Evolutionary conservation across 371 early-diverging fungal genomes (phyloP).

Genomic region (Cokeromyces recurvatus): DNA sequence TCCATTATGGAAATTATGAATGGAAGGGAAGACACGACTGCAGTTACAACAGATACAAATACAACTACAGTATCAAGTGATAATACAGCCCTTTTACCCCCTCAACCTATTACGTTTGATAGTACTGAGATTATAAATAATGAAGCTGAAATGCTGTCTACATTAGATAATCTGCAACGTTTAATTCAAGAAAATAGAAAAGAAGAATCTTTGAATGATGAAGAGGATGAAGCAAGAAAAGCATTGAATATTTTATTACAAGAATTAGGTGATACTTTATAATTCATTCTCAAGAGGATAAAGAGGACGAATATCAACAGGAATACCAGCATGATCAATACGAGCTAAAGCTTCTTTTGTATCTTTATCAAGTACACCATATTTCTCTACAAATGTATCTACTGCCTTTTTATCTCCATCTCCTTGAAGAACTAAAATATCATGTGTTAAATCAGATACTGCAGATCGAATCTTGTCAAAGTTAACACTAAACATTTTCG

Average conservation of each 20-base stretch:
- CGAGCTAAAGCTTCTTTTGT: constrained; percentile 53
- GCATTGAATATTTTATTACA: constrained; percentile 13
- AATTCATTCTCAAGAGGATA: constrained; percentile 28
- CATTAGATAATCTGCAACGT: too few relatives aligned
- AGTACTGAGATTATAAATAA: too few relatives aligned
- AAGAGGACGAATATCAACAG: constrained; percentile 48
- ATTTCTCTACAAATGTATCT: constrained; percentile 54
- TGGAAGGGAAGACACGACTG: too few relatives aligned
- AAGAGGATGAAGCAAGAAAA: constrained; percentile 2
- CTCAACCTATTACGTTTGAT: too few relatives aligned
- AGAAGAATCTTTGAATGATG: too few relatives aligned
- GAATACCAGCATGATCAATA: constrained; percentile 50
- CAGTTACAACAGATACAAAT: too few relatives aligned
- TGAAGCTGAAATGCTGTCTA: too few relatives aligned
- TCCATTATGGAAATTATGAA: too few relatives aligned
- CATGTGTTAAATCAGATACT: constrained; percentile 60
- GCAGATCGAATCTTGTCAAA: constrained; percentile 63
- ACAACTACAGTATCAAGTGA: too few relatives aligned
- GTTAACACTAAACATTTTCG: constrained; percentile 57
- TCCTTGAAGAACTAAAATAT: constrained; percentile 75
- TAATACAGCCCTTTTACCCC: too few relatives aligned
- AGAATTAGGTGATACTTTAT: constrained; percentile 15
- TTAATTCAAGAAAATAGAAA: too few relatives aligned
- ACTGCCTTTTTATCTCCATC: constrained; percentile 71
- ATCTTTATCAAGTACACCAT: constrained; percentile 48